These are phyloP conservation scores for Penicillium malachiteum DNA, from an alignment of 495 filamentous ascomycete species.

Conservation along the genomic window DNA sequence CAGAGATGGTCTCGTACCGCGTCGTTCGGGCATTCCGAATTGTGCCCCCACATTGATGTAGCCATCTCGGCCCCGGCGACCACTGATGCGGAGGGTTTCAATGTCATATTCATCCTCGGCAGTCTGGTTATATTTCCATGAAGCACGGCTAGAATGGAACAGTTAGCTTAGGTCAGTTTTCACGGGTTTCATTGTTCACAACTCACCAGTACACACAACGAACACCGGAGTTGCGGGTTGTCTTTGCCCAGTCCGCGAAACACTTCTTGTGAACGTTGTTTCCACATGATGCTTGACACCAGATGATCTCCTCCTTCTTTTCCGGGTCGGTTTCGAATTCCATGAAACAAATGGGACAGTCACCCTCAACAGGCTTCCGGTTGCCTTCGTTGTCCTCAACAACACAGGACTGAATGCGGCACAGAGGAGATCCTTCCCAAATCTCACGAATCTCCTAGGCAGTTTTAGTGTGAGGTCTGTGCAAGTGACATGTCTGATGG, in stretches of 20 bases:
- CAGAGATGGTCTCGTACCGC: conserved; percentile 47
- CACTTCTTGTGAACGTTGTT: conserved; percentile 76
- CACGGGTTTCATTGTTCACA: background rate
- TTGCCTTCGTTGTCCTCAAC: conserved; percentile 39
- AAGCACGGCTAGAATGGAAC: conserved; percentile 45
- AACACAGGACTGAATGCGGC: conserved; percentile 13
- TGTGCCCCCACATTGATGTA: conserved; percentile 66
- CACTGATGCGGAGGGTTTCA: conserved; percentile 38
- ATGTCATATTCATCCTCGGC: conserved; percentile 38
- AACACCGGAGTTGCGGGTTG: conserved; percentile 51
- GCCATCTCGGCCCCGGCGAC: conserved; percentile 50
- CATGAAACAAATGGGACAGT: conserved; percentile 79
- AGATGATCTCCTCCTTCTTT: conserved; percentile 52
- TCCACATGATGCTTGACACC: conserved; percentile 71
- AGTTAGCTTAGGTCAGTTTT: background rate
- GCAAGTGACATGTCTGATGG: no score
- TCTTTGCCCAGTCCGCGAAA: conserved; percentile 68
- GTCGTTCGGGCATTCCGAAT: conserved; percentile 55
- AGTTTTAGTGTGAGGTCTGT: background rate
- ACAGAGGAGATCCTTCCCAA: conserved; percentile 35
- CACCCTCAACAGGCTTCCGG: conserved; percentile 65
- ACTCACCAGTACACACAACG: conserved; percentile 66
- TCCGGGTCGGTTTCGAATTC: conserved; percentile 50
- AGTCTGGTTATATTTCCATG: conserved; percentile 56
- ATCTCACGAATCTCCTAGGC: conserved; percentile 59